Evolutionary conservation across 306 rosid species (phyloP).

Genomic region (Acacia melanoxylon): DNA sequence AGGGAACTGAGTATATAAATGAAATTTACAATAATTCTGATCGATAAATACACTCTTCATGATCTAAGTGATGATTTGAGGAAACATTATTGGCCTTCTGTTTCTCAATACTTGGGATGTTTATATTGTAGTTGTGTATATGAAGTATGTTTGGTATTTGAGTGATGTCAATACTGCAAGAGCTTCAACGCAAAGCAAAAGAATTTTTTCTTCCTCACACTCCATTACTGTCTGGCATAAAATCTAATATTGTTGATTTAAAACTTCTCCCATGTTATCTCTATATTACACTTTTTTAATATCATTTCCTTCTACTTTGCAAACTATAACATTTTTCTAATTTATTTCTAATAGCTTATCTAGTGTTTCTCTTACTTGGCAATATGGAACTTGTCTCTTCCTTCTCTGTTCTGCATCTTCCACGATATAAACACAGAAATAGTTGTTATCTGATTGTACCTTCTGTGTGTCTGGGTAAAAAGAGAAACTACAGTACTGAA

Average conservation of each 20-base stretch:
- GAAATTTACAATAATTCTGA: not conserved
- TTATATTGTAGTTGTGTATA: not conserved
- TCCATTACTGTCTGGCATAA: not conserved
- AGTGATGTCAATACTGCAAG: not conserved
- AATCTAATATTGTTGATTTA: not conserved
- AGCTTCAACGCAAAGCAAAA: not conserved
- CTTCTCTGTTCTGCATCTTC: constrained; percentile 29
- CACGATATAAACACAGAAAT: constrained; percentile 21
- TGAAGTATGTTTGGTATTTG: not conserved
- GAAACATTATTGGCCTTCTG: not conserved
- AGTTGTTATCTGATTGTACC: constrained; percentile 25
- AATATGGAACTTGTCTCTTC: constrained; percentile 46
- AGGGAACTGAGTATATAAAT: not conserved
- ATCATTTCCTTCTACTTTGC: constrained; percentile 3
- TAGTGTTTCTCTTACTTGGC: constrained; percentile 34
- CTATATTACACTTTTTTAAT: not conserved
- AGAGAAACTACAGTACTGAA: constrained; percentile 37
- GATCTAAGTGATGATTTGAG: not conserved
- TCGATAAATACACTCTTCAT: not conserved
- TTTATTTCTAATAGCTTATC: constrained; percentile 10
- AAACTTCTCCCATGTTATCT: not conserved
- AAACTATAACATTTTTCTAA: not conserved
- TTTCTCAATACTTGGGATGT: not conserved
- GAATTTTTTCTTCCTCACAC: not conserved
- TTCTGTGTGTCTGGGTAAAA: constrained; percentile 32